Evolutionary conservation across 306 rosid genomes (phyloP).

Genomic region (Cucurbita maxima): DNA sequence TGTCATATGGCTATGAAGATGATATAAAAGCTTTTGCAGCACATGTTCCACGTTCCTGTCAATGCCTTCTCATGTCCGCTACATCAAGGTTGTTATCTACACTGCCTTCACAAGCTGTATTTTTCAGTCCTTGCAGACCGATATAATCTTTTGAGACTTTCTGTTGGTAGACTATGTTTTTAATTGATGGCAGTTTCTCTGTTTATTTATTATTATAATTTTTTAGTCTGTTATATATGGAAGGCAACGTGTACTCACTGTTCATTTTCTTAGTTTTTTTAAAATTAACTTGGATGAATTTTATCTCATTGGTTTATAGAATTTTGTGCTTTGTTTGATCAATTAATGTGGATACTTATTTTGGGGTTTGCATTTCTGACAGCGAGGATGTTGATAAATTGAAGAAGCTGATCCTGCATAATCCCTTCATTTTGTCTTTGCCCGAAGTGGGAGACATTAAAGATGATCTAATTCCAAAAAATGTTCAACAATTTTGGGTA

Average conservation of each 20-base stretch:
- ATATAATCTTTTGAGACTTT: neutral
- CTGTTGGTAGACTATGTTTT: neutral
- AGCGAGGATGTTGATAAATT: conserved; percentile 86
- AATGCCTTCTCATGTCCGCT: conserved; percentile 96
- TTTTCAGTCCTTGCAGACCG: neutral
- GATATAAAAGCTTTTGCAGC: conserved; percentile 72
- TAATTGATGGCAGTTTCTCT: neutral
- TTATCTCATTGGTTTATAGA: neutral
- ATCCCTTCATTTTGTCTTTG: conserved; percentile 74
- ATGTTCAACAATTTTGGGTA: conserved; percentile 91
- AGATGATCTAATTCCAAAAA: conserved; percentile 73
- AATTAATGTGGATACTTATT: conserved; percentile 5
- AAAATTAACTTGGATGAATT: neutral
- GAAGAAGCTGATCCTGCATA: conserved; percentile 84
- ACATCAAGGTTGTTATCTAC: conserved; percentile 60
- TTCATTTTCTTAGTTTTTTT: neutral
- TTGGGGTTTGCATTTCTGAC: conserved; percentile 15
- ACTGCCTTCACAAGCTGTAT: neutral
- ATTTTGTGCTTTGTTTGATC: neutral
- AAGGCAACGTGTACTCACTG: neutral
- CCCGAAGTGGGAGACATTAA: conserved; percentile 65
- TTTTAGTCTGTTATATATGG: neutral
- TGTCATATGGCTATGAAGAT: conserved; percentile 81
- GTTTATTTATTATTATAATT: neutral
- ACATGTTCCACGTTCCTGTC: conserved; percentile 76